These are phyloP conservation scores for Gastrodia elata DNA, from an alignment of 106 monocot genomes.

Conservation along the genomic window DNA sequence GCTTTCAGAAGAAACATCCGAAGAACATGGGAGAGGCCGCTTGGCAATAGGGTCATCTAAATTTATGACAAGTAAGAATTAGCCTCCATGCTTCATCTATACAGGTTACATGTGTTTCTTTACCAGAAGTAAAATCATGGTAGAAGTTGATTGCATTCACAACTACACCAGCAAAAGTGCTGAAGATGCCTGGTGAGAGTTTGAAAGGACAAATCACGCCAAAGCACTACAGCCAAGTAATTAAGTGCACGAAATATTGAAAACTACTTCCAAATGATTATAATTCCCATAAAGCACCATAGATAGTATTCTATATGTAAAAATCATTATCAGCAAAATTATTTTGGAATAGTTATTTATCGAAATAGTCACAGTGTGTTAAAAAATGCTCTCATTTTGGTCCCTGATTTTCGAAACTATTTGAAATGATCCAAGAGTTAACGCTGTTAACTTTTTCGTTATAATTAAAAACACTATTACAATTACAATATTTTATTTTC, in stretches of 20 bases:
- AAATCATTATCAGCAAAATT: neutral
- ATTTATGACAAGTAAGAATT: neutral
- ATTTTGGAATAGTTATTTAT: too few species aligned
- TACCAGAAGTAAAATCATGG: neutral
- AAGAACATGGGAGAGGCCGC: conserved; percentile 18
- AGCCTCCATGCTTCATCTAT: neutral
- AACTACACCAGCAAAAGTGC: neutral
- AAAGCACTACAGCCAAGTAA: neutral
- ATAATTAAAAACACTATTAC: too few species aligned
- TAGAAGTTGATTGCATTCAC: conserved; percentile 1
- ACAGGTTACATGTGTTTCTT: neutral
- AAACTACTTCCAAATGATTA: neutral
- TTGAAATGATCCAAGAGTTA: too few species aligned
- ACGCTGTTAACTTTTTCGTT: too few species aligned
- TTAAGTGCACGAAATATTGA: neutral
- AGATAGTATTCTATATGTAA: neutral
- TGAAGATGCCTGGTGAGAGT: neutral
- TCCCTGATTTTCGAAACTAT: too few species aligned
- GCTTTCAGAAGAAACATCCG: conserved; percentile 26
- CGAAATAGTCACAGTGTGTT: too few species aligned
- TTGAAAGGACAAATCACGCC: neutral
- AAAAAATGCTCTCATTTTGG: too few species aligned
- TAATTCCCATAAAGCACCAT: neutral
- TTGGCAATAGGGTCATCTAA: conserved; percentile 93
- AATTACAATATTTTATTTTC: too few species aligned